Evolutionary conservation across 2,329 filamentous ascomycete species (phyloP), one percentile per base, ranked within the genome.

Genomic region (Periglandula ipomoeae): DNA sequence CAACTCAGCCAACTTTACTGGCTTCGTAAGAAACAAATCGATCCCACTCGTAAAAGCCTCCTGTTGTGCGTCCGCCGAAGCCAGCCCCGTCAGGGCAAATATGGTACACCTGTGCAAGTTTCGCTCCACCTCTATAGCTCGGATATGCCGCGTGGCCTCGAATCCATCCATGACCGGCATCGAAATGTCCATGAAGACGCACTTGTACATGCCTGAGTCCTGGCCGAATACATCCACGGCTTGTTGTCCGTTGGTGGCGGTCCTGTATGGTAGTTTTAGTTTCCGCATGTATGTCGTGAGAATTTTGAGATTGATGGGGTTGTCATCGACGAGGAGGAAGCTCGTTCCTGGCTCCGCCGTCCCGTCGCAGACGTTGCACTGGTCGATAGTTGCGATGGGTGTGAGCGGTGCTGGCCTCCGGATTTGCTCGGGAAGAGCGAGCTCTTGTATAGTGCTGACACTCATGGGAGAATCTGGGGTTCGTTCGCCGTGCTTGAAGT

Each of bases 131-230:
- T 50, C 48, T 3, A 41, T 46, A 19, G 27, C 35, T 9, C 75
- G 68, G 15, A 77, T 76, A 19, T 61, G 62, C 4, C 68, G 63
- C 2, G 73, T 76, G 0, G 70, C 68, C 11, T 70, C 70, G 5
- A 75, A 65, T 0, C 72, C 72, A 51, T 78, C 70, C 53, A 79
- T 70, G 3, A 76, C 59, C 0, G 75, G 75, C 75, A 79, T 79
- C 50, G 68, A 75, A 4, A 77, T 71, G 53, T 79, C 75, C 50
- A 65, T 68, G 1, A 68, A 54, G 2, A 67, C 53, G 46, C 57
- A 58, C 19, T 47, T 48, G 19, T 56, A 64, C 2, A 51, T 32
- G 0, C 45, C 52, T 0, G 54, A 54, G 6, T 46, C 24, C 5
- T 53, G 27, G 4, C 32, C 46, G 17, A 59, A 64, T 5, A 50